Evolutionary conservation across 1,284 basidiomycete genomes (phyloP).

Genomic region (Ceratobasidium sp.): DNA sequence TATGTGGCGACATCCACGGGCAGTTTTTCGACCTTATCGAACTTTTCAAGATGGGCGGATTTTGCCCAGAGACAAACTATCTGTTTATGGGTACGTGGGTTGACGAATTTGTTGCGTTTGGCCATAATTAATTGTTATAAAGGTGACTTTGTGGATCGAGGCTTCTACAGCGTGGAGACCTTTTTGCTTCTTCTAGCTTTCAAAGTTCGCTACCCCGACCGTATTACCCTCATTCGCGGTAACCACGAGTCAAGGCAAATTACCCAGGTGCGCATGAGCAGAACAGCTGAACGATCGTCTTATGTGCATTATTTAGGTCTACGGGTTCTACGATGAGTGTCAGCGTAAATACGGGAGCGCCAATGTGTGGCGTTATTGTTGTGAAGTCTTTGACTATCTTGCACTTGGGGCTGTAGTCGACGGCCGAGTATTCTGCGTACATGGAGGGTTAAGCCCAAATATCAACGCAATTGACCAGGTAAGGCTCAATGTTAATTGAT

Average conservation of each 20-base stretch:
- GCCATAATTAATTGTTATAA: too few species aligned
- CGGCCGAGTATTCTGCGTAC: conserved; percentile 89
- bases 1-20: conserved; percentile 99
- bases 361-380: conserved; percentile 98
- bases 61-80: conserved; percentile 96
- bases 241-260: conserved; percentile 99
- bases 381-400: conserved; percentile 98
- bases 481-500: conserved; percentile 46
- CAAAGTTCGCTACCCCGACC: conserved; percentile 97
- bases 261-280: conserved; percentile 64
- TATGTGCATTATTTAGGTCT: conserved; percentile 61
- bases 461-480: conserved; percentile 88
- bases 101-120: neutral
- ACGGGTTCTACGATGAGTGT: conserved; percentile 99
- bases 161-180: conserved; percentile 97
- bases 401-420: conserved; percentile 95
- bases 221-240: conserved; percentile 95
- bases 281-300: neutral
- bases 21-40: conserved; percentile 99
- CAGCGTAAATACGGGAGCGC: conserved; percentile 94
- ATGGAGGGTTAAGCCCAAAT: conserved; percentile 92
- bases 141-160: conserved; percentile 97
- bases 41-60: conserved; percentile 93
- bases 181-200: conserved; percentile 93
- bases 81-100: conserved; percentile 90